Evolutionary conservation across 148 eudicot genomes (phyloP).

Genomic region (Rheum nobile): DNA sequence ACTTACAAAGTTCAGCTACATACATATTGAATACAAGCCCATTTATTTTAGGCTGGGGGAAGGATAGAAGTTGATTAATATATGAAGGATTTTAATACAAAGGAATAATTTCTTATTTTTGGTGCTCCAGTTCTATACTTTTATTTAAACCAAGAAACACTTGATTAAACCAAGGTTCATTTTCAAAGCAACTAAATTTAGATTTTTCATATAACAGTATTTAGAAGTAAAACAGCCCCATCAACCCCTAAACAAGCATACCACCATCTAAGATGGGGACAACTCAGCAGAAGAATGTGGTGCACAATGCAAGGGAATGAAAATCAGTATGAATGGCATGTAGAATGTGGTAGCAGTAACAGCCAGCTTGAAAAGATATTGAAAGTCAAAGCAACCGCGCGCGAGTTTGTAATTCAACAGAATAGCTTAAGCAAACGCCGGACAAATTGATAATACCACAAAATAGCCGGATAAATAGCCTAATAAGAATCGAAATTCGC

Average conservation of each 20-base stretch:
- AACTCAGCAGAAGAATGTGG: background rate
- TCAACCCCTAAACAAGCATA: background rate
- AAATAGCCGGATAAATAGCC: background rate
- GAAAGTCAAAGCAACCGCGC: background rate
- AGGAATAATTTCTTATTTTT: background rate
- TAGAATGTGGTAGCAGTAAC: background rate
- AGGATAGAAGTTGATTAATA: background rate
- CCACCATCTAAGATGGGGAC: background rate
- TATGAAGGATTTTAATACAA: background rate
- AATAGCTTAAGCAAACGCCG: background rate
- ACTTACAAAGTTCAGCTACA: background rate
- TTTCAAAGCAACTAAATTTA: background rate
- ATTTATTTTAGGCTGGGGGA: too few relatives aligned
- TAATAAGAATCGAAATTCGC: background rate
- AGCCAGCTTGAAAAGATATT: background rate
- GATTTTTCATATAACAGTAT: background rate
- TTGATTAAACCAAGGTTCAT: background rate
- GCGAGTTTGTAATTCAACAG: background rate
- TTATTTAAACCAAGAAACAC: background rate
- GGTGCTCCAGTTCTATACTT: background rate
- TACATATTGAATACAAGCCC: too few relatives aligned
- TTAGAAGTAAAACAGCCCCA: background rate
- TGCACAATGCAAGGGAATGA: background rate
- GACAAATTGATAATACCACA: background rate
- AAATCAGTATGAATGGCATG: background rate